Conservation (phyloP, 2,329 filamentous ascomycete species). For the Cryphonectria nitschkei region DNA sequence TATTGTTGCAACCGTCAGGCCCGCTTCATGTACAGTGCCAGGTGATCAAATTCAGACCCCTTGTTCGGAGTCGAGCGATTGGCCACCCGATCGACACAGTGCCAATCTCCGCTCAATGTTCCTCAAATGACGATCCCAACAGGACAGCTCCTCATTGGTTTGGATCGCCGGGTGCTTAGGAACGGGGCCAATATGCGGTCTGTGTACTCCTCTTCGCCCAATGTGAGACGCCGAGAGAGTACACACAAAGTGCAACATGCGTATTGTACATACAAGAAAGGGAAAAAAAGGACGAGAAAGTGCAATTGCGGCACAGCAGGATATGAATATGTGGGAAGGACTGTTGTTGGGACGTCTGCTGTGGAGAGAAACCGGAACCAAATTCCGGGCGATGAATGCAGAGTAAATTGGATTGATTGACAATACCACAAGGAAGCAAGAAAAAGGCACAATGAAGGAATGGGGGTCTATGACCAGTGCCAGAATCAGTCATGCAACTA, state of each 20-base stretch:
- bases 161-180: conserved; percentile 9
- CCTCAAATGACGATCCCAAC: conserved; percentile 21
- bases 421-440: background rate
- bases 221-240: background rate
- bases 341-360: background rate
- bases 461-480: too few species aligned
- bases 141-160: background rate
- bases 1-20: background rate
- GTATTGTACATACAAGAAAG: background rate
- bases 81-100: conserved; percentile 24
- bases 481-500: background rate
- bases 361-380: background rate
- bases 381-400: background rate
- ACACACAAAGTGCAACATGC: background rate
- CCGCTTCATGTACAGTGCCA: conserved; percentile 6
- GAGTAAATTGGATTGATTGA: background rate
- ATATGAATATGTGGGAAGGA: background rate
- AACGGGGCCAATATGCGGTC: conserved; percentile 9
- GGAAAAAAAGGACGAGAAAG: background rate
- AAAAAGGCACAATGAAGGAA: background rate
- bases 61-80: conserved; percentile 18
- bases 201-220: background rate
- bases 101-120: conserved; percentile 12
- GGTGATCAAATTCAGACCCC: conserved; percentile 9
- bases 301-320: conserved; percentile 11